phyloP scores from a whole-genome alignment of 2,329 filamentous ascomycete species.

The Alternaria ethzedia region DNA sequence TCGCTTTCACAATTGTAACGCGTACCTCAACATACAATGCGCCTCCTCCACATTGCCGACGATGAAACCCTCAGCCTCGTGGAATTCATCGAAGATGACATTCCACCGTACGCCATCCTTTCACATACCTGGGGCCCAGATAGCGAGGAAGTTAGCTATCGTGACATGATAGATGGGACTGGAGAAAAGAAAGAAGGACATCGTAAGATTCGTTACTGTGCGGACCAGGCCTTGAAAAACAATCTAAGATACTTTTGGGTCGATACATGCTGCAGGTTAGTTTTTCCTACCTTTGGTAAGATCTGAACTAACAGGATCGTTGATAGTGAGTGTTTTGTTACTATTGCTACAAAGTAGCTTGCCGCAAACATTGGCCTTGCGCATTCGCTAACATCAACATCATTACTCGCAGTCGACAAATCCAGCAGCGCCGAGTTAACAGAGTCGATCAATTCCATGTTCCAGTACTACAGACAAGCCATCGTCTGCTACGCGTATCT shows the following conservation, averaged over 20 bases:
- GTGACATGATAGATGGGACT: conserved; percentile 1
- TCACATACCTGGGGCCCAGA: conserved; percentile 21
- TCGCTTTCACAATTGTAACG: no score
- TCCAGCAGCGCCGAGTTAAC: conserved; percentile 8
- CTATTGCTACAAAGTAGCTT: background rate
- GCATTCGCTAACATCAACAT: background rate
- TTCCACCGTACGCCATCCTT: conserved; percentile 21
- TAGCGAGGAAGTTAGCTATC: conserved; percentile 18
- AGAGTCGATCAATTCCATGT: conserved; percentile 27
- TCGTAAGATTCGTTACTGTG: conserved; percentile 19
- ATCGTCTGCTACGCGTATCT: conserved; percentile 18
- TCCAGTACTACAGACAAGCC: conserved; percentile 17
- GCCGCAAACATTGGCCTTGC: accelerated
- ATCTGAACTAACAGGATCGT: background rate
- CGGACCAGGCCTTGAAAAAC: conserved; percentile 13
- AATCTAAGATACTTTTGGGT: conserved; percentile 19
- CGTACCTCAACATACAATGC: conserved; percentile 6
- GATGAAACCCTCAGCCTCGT: conserved; percentile 10
- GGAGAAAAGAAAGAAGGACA: conserved; percentile 6
- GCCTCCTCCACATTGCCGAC: conserved; percentile 14
- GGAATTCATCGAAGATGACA: background rate
- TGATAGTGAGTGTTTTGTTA: background rate
- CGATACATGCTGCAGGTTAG: conserved; percentile 22
- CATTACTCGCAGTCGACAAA: conserved; percentile 12
- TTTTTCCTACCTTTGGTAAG: background rate